A percentile compares a stretch with the other conserved stretches of the same genome.
Conservation (phyloP, 2,329 filamentous ascomycete species). For the Scedosporium aurantiacum region DNA sequence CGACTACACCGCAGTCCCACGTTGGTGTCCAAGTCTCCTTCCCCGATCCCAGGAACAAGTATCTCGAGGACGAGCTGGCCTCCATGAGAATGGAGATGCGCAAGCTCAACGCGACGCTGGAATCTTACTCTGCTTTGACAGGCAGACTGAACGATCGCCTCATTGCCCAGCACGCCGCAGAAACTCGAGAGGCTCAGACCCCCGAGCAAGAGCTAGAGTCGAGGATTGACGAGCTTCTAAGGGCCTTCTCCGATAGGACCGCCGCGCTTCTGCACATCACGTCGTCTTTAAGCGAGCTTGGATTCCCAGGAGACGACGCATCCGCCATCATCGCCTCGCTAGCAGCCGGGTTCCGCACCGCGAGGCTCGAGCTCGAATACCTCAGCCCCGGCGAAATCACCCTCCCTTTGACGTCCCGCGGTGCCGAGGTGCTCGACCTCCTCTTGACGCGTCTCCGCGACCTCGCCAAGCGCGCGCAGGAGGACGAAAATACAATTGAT, state of each 20-base stretch:
- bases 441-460: conserved; percentile 38
- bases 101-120: conserved; percentile 35
- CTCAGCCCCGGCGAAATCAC: conserved; percentile 47
- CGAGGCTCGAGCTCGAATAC: conserved; percentile 51
- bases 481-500: conserved; percentile 44
- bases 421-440: conserved; percentile 44
- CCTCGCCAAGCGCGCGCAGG: conserved; percentile 32
- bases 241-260: conserved; percentile 36
- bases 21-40: conserved; percentile 29
- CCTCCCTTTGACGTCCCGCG: conserved; percentile 39
- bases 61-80: conserved; percentile 33
- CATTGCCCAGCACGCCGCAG: conserved; percentile 9
- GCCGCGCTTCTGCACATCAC: conserved; percentile 34
- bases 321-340: conserved; percentile 38
- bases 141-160: conserved; percentile 26
- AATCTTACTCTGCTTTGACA: conserved; percentile 33
- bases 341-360: conserved; percentile 38
- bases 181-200: not conserved
- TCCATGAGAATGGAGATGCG: conserved; percentile 36
- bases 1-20: conserved; percentile 18
- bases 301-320: conserved; percentile 37
- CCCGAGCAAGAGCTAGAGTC: conserved; percentile 23
- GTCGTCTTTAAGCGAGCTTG: conserved; percentile 33
- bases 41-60: conserved; percentile 29
- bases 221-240: conserved; percentile 31